Evolutionary conservation across 2,329 filamentous ascomycete species (phyloP).

Genomic region (Xylariaceae sp.): DNA sequence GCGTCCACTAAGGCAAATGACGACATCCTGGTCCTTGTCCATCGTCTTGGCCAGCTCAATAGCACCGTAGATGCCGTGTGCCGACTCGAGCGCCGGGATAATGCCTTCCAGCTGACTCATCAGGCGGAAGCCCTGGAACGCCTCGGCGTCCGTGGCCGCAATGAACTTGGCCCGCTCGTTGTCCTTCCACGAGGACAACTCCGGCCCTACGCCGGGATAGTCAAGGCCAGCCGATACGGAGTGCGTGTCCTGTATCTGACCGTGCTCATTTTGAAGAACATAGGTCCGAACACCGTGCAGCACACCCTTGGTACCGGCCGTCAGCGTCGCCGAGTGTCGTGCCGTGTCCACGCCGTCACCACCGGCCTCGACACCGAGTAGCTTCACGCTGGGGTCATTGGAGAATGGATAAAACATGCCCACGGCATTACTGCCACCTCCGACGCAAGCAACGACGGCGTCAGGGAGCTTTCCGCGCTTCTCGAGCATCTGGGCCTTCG

Average conservation of each 20-base stretch:
- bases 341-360: constrained; percentile 85
- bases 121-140: constrained; percentile 78
- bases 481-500: constrained; percentile 82
- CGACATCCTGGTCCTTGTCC: constrained; percentile 80
- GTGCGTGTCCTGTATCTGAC: constrained; percentile 92
- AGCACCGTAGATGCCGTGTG: constrained; percentile 86
- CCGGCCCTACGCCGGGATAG: constrained; percentile 93
- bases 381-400: constrained; percentile 75
- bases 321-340: constrained; percentile 82
- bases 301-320: constrained; percentile 82
- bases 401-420: constrained; percentile 99
- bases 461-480: constrained; percentile 86
- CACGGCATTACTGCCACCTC: constrained; percentile 87
- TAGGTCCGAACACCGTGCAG: constrained; percentile 95
- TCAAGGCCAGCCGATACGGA: constrained; percentile 94
- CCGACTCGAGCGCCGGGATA: constrained; percentile 89
- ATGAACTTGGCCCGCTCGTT: constrained; percentile 79
- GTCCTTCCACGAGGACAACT: constrained; percentile 91
- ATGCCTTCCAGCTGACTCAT: constrained; percentile 89
- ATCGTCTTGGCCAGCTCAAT: constrained; percentile 89
- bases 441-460: constrained; percentile 93
- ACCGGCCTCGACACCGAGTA: constrained; percentile 90
- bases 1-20: constrained; percentile 87
- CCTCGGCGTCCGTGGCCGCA: constrained; percentile 85
- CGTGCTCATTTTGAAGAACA: constrained; percentile 84